Evolutionary conservation across 768 basidiomycete species (phyloP), one percentile per base, ranked within the genome.

Genomic region (Mycena capillaripes): DNA sequence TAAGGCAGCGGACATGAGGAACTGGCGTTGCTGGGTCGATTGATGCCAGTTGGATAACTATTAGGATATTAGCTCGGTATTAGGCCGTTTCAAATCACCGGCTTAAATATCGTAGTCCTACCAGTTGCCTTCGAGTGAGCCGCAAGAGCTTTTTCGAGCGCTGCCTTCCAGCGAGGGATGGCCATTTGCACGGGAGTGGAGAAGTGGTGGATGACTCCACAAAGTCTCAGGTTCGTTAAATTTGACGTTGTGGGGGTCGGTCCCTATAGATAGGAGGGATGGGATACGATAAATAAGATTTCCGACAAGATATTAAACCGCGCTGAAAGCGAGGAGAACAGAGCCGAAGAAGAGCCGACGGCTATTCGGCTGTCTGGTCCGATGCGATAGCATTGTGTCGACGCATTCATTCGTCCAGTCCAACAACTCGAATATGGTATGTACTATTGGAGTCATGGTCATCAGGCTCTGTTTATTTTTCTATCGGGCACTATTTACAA

Each of bases 21-120:
- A 80, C 78, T 53, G 77, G 73, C 0, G 80, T 69, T 21, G 79
- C 78, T 7, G 83, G 76, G 75, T 89, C 89, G 50, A 90, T 79
- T 0, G 90, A 89, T 0, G 91, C 89, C 44, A 94, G 79, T 76
- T 93, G 92, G 69, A 86, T 83, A 30, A 89, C 93, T 93, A 73
- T 60, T 3, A 60, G 25, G 23, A n/a, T 27, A 57, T 46, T 53
- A 68, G 61, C 30, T 50, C 25, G 16, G 23, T 27, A 57, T 46
- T 53, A 68, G 61, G 34, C 53, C 25, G 16, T 29, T 38, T 30
- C 12, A 27, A 23, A 42, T 23, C 48, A 10, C 8, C 12, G n/a
- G 32, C 14, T 10, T 21, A n/a, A n/a, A n/a, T 25, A 0, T 1
- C 46, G 27, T n/a, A n/a, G 8, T 17, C 79, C 42, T 75, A 87